Evolutionary conservation across 331 rosid species (phyloP).

Genomic region (Pyracantha coccinea): DNA sequence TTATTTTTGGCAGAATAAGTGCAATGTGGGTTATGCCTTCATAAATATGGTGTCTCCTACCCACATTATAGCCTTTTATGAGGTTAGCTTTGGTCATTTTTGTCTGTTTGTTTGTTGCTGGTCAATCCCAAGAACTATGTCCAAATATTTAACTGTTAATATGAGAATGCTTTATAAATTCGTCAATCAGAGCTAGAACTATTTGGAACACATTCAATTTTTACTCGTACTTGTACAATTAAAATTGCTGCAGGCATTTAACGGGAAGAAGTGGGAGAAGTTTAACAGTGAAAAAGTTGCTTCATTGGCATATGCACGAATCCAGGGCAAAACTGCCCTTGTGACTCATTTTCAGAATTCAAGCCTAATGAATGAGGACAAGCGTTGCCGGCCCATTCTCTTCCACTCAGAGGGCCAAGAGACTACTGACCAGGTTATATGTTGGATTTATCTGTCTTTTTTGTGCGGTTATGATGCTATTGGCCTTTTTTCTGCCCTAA

Average conservation of each 20-base stretch:
- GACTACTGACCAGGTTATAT: conserved; percentile 56
- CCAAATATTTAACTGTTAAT: background rate
- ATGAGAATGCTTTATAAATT: background rate
- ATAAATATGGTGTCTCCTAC: conserved; percentile 95
- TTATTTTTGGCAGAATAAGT: conserved; percentile 62
- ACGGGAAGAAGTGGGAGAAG: conserved; percentile 95
- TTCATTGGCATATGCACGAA: conserved; percentile 84
- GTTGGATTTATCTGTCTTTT: background rate
- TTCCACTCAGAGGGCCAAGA: conserved; percentile 89
- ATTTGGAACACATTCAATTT: background rate
- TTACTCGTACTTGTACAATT: conserved; percentile 4
- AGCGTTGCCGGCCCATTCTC: conserved; percentile 88
- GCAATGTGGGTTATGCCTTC: conserved; percentile 97
- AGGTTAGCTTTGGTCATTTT: conserved; percentile 37
- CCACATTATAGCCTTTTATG: conserved; percentile 66
- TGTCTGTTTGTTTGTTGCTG: background rate
- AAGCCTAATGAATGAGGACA: conserved; percentile 93
- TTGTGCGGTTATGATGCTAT: conserved; percentile 1
- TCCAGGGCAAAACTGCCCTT: conserved; percentile 91
- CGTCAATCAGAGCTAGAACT: background rate
- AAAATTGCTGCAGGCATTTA: conserved; percentile 59
- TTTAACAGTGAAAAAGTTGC: conserved; percentile 93
- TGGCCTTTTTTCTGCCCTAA: background rate
- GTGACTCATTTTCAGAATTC: conserved; percentile 93
- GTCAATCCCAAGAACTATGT: background rate